Percentiles rank a stretch among this genome's conserved stretches.
These are phyloP conservation scores for Cladophialophora psammophila DNA, from an alignment of 2,329 filamentous ascomycete genomes.

Conservation along the genomic window DNA sequence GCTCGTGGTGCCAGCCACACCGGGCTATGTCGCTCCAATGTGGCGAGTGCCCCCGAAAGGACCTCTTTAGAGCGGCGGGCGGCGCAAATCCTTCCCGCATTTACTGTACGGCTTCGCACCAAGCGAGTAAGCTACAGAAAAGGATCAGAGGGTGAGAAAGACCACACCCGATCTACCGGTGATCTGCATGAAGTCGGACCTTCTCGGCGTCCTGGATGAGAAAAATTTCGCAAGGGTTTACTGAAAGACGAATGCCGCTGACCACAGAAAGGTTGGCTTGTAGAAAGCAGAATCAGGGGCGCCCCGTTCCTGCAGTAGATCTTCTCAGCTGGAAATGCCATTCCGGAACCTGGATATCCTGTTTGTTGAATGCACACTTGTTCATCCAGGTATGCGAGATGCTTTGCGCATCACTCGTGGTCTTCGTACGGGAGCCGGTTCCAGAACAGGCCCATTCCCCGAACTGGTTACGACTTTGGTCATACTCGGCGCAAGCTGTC, in stretches of 20 bases:
- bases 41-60: constrained; percentile 8
- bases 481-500: constrained; percentile 1
- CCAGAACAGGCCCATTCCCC: constrained; percentile 9
- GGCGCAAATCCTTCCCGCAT: constrained; percentile 12
- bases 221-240: not conserved
- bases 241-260: not conserved
- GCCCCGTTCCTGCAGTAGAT: constrained; percentile 19
- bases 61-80: constrained; percentile 3
- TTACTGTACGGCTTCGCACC: not conserved
- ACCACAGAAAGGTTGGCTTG: not conserved
- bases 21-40: not conserved
- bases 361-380: constrained; percentile 8
- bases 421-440: constrained; percentile 5
- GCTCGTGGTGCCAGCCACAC: not conserved
- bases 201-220: constrained; percentile 3
- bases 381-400: constrained; percentile 4
- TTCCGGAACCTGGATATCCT: not conserved
- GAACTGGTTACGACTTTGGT: not conserved
- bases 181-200: constrained; percentile 9
- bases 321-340: constrained; percentile 1
- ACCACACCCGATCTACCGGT: constrained; percentile 9
- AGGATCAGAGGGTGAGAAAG: constrained; percentile 19
- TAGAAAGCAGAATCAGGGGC: not conserved
- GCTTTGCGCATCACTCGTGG: constrained; percentile 4
- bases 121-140: constrained; percentile 3